These are phyloP conservation scores for Colletotrichum chrysophilum DNA, from an alignment of 2,329 filamentous ascomycete genomes.

Conservation along the genomic window DNA sequence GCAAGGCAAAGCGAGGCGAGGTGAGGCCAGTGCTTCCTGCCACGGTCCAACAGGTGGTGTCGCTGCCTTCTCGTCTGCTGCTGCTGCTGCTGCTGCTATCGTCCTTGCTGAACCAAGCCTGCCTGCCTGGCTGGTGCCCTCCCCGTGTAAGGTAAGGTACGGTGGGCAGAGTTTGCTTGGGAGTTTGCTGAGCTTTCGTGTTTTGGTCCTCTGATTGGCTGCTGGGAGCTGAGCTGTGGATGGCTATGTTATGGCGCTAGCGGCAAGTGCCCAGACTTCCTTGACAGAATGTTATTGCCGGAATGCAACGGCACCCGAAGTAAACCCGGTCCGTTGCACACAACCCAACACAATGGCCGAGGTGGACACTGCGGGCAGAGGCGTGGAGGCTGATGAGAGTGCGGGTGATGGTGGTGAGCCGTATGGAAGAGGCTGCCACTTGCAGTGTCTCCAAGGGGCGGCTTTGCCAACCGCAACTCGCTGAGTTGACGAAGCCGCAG, in stretches of 20 bases:
- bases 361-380: not conserved
- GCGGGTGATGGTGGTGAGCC: not conserved
- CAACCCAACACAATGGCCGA: not conserved
- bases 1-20: not conserved
- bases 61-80: not conserved
- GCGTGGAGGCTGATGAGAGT: slow-evolving; percentile 1
- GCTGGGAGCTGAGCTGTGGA: slow-evolving; percentile 10
- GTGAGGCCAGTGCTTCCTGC: not conserved
- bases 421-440: not conserved
- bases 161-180: slow-evolving; percentile 12
- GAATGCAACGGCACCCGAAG: slow-evolving; percentile 18
- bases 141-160: not conserved
- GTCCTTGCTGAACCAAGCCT: not conserved
- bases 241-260: slow-evolving; percentile 24
- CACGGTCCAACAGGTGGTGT: not conserved
- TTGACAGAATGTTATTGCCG: slow-evolving; percentile 18
- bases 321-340: slow-evolving; percentile 1
- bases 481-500: not conserved
- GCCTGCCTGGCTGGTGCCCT: not conserved
- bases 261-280: slow-evolving; percentile 4
- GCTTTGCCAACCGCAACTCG: not conserved
- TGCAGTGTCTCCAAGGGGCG: not conserved
- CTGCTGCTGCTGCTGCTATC: not conserved
- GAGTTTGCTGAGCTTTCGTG: slow-evolving; percentile 5
- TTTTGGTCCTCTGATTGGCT: not conserved